Base-by-base conservation (phyloP, 108 stramenopile genomes). In the Schizochytrium sp. region DNA sequence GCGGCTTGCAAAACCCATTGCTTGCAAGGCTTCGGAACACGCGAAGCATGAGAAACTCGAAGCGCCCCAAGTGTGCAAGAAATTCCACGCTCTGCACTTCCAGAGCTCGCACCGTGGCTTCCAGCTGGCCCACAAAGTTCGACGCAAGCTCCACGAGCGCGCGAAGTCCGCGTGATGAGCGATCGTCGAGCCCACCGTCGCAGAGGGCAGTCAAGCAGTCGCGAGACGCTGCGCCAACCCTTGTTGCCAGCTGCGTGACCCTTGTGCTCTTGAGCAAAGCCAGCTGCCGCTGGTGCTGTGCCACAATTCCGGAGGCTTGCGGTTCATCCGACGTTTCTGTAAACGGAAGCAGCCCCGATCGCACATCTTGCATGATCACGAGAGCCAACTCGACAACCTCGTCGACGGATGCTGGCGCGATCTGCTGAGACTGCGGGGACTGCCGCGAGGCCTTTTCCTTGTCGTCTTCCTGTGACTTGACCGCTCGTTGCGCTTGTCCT, bases 21-120 rank as follows among this genome's bases (percentile, higher is more conserved):
- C 97, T 94, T 45, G 98, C 89, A 5, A 99, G 90, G 28, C 93
- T 92, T 47, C 99, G 93, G 87, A 98, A 98, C 5, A 99, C 94
- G 60, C 99, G 92, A 10, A 97, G 87, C 19, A 94, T 47, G 4
- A 99, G 76, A 83, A 83, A 83, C 51, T 83, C 76, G 51, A 83
- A 53, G 51, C 76, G 76, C 10, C 76, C 76, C 6, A 83, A 16
- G 23, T 83, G 45, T 8, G 48, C 76, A 12, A 47, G 23, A 23
- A 83, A 83, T 4, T 83, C 76, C 48, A 83, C 76, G 51, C 76
- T 83, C 28, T 47, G 51, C 34, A 41, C 41, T 18, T 69, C 63
- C 10, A 69, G 14, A 23, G 63, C 63, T 69, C 25, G 63, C 63
- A 69, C 63, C 41, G 63, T 41, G 34, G 41, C 63, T 18, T 69